phyloP scores from a whole-genome alignment of 495 filamentous ascomycete genomes.

The Aspergillus sclerotioniger region DNA sequence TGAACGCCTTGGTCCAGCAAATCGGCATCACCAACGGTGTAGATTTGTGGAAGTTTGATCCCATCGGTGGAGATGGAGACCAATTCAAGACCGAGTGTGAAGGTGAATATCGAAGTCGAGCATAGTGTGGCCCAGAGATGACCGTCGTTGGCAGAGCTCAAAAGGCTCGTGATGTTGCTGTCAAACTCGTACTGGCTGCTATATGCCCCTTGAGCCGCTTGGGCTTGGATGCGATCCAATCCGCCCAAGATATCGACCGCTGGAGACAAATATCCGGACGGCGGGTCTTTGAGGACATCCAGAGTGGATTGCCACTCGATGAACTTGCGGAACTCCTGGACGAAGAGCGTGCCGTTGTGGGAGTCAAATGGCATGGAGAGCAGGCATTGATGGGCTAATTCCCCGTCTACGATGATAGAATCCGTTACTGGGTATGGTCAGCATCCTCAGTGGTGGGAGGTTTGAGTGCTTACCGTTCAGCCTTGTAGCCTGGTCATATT shows the following conservation, averaged over 20 bases:
- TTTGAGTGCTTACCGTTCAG: not conserved
- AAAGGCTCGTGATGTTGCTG: constrained; percentile 36
- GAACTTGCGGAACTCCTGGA: constrained; percentile 54
- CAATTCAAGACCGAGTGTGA: constrained; percentile 21
- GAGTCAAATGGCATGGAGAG: constrained; percentile 55
- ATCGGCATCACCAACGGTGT: constrained; percentile 28
- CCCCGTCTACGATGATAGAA: constrained; percentile 23
- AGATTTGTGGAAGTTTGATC: constrained; percentile 33
- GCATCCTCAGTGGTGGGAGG: not conserved
- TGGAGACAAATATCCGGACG: constrained; percentile 54
- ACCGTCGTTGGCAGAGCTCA: constrained; percentile 47
- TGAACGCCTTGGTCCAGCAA: constrained; percentile 14
- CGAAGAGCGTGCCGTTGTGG: constrained; percentile 49
- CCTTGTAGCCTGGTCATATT: not conserved
- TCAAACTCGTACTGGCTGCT: constrained; percentile 55
- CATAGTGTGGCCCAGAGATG: constrained; percentile 39
- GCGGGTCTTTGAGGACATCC: constrained; percentile 56
- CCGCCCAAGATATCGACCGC: constrained; percentile 47
- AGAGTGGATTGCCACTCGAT: constrained; percentile 58
- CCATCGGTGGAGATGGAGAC: constrained; percentile 40
- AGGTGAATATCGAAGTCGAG: constrained; percentile 29
- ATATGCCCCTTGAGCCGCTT: constrained; percentile 35
- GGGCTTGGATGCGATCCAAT: constrained; percentile 41
- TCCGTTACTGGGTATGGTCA: not conserved
- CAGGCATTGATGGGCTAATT: constrained; percentile 50